phyloP scores from a whole-genome alignment of 257 asterid genomes.

The Prunella vulgaris region DNA sequence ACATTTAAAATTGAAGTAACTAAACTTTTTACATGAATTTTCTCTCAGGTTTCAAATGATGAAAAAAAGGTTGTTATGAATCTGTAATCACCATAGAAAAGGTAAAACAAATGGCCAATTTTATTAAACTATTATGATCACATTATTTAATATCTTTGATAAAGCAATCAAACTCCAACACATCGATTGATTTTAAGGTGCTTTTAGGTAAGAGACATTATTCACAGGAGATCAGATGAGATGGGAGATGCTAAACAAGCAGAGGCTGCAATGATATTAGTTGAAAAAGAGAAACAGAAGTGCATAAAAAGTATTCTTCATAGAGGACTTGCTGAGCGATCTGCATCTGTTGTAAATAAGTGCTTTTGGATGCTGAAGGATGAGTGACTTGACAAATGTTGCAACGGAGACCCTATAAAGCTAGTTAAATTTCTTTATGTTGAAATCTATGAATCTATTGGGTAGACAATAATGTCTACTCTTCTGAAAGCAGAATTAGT shows the following conservation, averaged over 20 bases:
- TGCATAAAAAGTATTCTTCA: constrained; percentile 67
- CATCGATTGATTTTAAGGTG: too few species aligned
- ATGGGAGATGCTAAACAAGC: too few species aligned
- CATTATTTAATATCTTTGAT: too few species aligned
- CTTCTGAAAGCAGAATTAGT: constrained; percentile 64
- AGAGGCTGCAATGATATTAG: too few species aligned
- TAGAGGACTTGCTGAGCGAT: constrained; percentile 94
- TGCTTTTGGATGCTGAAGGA: constrained; percentile 82
- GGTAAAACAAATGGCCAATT: too few species aligned
- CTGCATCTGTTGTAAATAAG: constrained; percentile 67
- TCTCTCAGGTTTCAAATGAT: constrained; percentile 67
- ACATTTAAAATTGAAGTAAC: not conserved
- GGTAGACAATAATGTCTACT: constrained; percentile 62
- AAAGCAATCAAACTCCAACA: too few species aligned
- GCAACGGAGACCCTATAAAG: constrained; percentile 69
- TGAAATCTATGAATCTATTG: constrained; percentile 90
- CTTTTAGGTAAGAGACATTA: too few species aligned
- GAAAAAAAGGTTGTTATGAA: too few species aligned
- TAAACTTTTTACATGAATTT: not conserved
- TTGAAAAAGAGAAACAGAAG: too few species aligned
- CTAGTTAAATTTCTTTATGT: constrained; percentile 87
- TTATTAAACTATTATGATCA: too few species aligned
- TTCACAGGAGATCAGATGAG: too few species aligned
- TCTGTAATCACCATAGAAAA: too few species aligned
- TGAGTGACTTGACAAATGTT: constrained; percentile 82